phyloP scores from a whole-genome alignment of 331 rosid species.

The Prunus yedoensis region DNA sequence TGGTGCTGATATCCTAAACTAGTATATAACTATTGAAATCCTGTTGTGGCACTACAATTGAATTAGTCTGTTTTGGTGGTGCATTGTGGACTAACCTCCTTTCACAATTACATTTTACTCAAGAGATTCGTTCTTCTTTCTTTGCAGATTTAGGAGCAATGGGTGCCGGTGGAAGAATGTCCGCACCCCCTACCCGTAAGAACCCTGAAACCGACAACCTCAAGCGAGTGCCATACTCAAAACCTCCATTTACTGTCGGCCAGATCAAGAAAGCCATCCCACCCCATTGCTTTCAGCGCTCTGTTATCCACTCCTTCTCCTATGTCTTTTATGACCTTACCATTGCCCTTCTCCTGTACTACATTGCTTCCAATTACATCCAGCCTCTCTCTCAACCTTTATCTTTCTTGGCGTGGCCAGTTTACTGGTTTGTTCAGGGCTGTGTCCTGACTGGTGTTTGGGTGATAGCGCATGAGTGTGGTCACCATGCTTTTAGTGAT shows the following conservation, averaged over 20 bases:
- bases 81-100: no score
- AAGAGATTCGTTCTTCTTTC: conserved; percentile 6
- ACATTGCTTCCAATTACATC: conserved; percentile 51
- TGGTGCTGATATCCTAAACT: neutral
- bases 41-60: no score
- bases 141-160: conserved; percentile 48
- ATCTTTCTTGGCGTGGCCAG: conserved; percentile 56
- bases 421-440: conserved; percentile 60
- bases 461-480: conserved; percentile 83
- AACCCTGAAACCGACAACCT: conserved; percentile 34
- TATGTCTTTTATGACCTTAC: conserved; percentile 56
- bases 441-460: conserved; percentile 76
- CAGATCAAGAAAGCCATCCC: conserved; percentile 74
- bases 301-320: conserved; percentile 67
- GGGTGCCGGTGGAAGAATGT: conserved; percentile 86
- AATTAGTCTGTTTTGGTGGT: neutral
- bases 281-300: conserved; percentile 76
- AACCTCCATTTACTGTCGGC: conserved; percentile 63
- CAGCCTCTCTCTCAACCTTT: conserved; percentile 40
- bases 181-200: conserved; percentile 46
- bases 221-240: conserved; percentile 59
- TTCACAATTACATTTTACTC: neutral
- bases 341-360: conserved; percentile 42
- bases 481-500: conserved; percentile 85
- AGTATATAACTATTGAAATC: neutral